phyloP scores from a whole-genome alignment of 2,329 filamentous ascomycete species.

The Trichophyton equinum region DNA sequence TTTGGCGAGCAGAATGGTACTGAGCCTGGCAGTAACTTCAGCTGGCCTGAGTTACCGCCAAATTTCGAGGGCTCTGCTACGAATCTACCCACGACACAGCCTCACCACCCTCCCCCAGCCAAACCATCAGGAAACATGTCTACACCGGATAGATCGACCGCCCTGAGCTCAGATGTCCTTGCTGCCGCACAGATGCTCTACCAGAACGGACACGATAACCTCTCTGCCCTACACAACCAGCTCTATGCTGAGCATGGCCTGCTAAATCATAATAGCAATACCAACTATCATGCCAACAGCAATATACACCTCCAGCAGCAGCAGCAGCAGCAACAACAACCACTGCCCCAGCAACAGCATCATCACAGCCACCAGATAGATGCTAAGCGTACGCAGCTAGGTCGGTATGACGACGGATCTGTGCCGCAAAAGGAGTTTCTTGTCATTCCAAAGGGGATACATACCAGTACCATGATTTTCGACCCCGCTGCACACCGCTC shows the following conservation, averaged over 20 bases:
- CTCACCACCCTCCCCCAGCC: slow-evolving; percentile 27
- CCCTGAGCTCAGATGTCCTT: slow-evolving; percentile 39
- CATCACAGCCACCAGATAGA: neutral
- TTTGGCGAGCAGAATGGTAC: slow-evolving; percentile 13
- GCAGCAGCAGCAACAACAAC: neutral
- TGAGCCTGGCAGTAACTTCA: slow-evolving; percentile 15
- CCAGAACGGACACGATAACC: slow-evolving; percentile 24
- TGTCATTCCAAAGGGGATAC: slow-evolving; percentile 17
- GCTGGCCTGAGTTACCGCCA: slow-evolving; percentile 45
- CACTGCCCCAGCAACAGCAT: neutral
- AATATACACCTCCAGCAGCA: neutral
- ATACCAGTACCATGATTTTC: slow-evolving; percentile 29
- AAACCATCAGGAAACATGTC: neutral
- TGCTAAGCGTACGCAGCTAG: neutral
- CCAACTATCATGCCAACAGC: neutral
- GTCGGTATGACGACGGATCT: neutral
- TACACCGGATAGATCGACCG: slow-evolving; percentile 15
- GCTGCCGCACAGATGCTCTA: slow-evolving; percentile 43
- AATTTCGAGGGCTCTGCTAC: slow-evolving; percentile 54
- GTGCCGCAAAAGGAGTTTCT: neutral
- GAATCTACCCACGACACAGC: slow-evolving; percentile 38
- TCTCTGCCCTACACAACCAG: slow-evolving; percentile 22
- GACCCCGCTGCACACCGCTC: slow-evolving; percentile 24
- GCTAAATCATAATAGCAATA: slow-evolving; percentile 1
- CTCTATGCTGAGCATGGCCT: slow-evolving; percentile 12